These are phyloP conservation scores for Penicillium janthinellum DNA, from an alignment of 2,329 filamentous ascomycete genomes.

Conservation along the genomic window DNA sequence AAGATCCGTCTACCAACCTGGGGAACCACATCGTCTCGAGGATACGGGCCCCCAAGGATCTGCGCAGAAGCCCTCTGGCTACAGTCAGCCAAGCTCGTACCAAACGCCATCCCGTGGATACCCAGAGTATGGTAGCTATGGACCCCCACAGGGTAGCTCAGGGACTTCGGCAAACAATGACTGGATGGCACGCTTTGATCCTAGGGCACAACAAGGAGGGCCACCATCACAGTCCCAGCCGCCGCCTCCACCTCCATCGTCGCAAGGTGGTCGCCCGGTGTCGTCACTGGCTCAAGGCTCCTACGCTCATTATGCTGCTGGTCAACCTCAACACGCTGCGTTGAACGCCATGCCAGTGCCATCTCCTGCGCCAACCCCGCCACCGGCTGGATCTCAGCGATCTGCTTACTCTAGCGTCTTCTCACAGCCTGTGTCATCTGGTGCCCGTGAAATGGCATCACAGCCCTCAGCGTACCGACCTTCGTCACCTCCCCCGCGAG, in stretches of 20 bases:
- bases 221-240: conserved; percentile 28
- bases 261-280: conserved; percentile 23
- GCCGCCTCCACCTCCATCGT: conserved; percentile 19
- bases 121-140: conserved; percentile 37
- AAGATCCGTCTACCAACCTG: conserved; percentile 33
- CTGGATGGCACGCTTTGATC: conserved; percentile 48
- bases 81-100: conserved; percentile 32
- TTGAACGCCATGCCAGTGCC: conserved; percentile 33
- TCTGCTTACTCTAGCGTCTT: conserved; percentile 34
- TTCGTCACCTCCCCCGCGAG: conserved; percentile 36
- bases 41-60: conserved; percentile 24
- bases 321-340: conserved; percentile 27
- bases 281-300: conserved; percentile 28
- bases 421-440: conserved; percentile 28
- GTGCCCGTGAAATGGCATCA: conserved; percentile 34
- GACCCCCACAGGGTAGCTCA: conserved; percentile 28
- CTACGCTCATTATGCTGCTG: conserved; percentile 33
- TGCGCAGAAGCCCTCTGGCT: conserved; percentile 32
- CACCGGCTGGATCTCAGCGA: conserved; percentile 33
- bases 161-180: conserved; percentile 38
- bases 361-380: conserved; percentile 40
- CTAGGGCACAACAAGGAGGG: conserved; percentile 36
- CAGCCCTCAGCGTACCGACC: conserved; percentile 30
- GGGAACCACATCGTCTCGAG: conserved; percentile 29
- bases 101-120: conserved; percentile 35